Base-by-base conservation (phyloP, 164 flowering plant genomes). In the Magnolia officinalis region DNA sequence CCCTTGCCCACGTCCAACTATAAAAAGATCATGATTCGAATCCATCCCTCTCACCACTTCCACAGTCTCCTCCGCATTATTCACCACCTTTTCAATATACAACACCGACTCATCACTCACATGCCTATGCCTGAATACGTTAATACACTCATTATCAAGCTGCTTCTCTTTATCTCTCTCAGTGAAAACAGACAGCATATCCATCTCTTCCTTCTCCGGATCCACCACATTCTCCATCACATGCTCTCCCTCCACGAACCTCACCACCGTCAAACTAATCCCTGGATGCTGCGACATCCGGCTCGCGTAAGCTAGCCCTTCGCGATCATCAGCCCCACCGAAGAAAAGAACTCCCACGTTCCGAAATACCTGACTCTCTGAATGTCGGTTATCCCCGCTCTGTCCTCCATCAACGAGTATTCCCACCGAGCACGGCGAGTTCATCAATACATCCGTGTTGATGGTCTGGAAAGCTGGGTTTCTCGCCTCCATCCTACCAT, bases 321-420 rank as follows among this genome's bases (percentile, higher is more conserved):
- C 98, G 7, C 95, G 76, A 51, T 93, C 98, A 52, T 93, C 96
- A 65, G 81, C 86, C 19, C 98, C 98, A 0, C 95, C 95, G 8
- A 93, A 89, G 87, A 93, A 93, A 24, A 93, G 85, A 11, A 88
- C 85, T 0, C 88, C 92, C 10, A 86, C 87, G 1, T 78, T 77
- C 9, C 50, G 55, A 0, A 80, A 70, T 1, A 84, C 73, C 16
- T 73, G 63, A 4, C 29, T 10, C 1, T 16, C 86, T 68, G 66
- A 64, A 68, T 63, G 78, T 11, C 64, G 77, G 19, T 65, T 29
- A 50, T 64, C 67, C 6, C 73, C 67, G 45, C 77, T 77, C 7
- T 8, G 13, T 11, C 83, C 79, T 18, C 81, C 29, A 58, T 81
- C 81, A 8, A 78, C 55, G 67, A 81, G 81, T 21, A 81, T 68